Percentiles rank a stretch among this genome's conserved stretches.
Conservation (phyloP, 768 basidiomycete species). For the Sporobolomyces pararoseus region DNA sequence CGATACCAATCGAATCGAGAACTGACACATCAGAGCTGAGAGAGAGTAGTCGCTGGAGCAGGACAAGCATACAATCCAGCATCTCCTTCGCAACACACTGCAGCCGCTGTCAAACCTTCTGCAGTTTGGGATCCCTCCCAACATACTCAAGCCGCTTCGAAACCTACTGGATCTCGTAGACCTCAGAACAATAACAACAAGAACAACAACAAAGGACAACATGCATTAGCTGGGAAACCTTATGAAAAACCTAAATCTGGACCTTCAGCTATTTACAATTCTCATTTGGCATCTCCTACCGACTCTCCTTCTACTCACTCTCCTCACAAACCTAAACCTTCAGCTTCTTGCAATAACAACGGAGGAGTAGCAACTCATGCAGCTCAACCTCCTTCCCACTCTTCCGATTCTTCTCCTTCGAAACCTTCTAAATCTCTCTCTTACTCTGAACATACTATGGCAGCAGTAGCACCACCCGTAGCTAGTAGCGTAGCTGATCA, state of each 20-base stretch:
- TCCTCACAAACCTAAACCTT: conserved; percentile 1
- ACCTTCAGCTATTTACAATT: background rate
- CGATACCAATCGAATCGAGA: background rate
- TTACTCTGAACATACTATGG: background rate
- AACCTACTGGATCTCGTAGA: conserved; percentile 13
- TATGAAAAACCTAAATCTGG: conserved; percentile 4
- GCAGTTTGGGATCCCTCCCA: conserved; percentile 11
- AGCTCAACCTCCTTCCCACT: background rate
- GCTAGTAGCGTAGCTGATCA: background rate
- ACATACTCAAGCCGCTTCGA: conserved; percentile 4
- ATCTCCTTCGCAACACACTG: conserved; percentile 11
- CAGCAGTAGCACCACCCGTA: background rate
- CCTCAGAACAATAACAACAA: conserved; percentile 2
- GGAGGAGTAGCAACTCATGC: background rate
- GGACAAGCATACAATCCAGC: conserved; percentile 7
- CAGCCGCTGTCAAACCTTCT: conserved; percentile 22
- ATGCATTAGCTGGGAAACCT: conserved; percentile 7
- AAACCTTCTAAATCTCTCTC: background rate
- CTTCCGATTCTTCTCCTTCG: background rate
- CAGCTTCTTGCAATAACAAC: background rate
- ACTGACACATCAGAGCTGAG: background rate
- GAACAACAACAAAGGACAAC: background rate
- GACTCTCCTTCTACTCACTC: too few relatives aligned
- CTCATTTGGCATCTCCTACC: conserved; percentile 3
- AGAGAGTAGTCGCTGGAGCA: conserved; percentile 8